Evolutionary conservation across 805 yeast genomes (phyloP).

Genomic region (Metschnikowia santaceciliae): DNA sequence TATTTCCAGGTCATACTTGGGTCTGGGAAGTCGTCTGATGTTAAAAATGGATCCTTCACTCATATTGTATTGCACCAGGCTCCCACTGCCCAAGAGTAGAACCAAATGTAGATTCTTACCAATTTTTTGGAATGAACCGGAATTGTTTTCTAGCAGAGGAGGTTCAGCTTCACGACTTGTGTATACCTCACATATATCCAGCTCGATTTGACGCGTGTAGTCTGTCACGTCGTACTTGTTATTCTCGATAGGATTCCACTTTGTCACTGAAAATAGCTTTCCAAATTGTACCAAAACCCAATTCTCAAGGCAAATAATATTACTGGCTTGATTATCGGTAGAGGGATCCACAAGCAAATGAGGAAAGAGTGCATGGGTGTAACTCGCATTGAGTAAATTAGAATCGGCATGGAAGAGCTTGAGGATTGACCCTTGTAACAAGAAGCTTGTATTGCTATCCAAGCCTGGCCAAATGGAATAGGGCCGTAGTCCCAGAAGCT

Average conservation of each 20-base stretch:
- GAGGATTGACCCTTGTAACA: neutral
- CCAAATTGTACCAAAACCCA: conserved; percentile 1
- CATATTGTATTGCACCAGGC: neutral
- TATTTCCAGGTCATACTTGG: neutral
- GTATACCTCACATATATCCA: neutral
- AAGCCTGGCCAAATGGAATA: conserved; percentile 4
- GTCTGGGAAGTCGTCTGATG: neutral
- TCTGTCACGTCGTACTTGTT: neutral
- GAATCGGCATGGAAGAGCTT: neutral
- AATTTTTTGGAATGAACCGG: neutral
- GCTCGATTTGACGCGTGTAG: neutral
- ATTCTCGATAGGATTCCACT: neutral
- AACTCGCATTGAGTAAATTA: neutral
- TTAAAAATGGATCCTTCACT: neutral
- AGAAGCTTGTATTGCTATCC: neutral
- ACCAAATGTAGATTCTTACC: neutral
- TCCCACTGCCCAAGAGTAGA: neutral
- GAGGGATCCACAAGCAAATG: neutral
- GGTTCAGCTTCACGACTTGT: neutral
- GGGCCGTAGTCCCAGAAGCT: neutral
- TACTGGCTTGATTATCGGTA: neutral
- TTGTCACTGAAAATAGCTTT: neutral
- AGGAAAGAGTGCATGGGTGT: neutral
- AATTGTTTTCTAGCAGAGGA: neutral
- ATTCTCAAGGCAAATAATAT: neutral